Evolutionary conservation across 345 rosid species (phyloP).

Genomic region (Barbarea vulgaris): DNA sequence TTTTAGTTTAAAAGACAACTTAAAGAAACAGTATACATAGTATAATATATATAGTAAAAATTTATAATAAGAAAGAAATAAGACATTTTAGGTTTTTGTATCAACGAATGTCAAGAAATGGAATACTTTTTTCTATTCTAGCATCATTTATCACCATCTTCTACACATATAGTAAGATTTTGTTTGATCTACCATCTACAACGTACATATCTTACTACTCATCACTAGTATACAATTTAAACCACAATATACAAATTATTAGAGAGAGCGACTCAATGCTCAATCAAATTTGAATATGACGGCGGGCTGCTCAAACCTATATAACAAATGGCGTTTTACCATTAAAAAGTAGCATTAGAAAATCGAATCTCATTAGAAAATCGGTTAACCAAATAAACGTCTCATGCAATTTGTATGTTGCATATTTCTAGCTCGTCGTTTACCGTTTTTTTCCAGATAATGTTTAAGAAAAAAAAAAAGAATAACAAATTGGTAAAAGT

Average conservation of each 20-base stretch:
- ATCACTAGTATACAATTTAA: background rate
- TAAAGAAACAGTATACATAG: no score
- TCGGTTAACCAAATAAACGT: slow-evolving; percentile 30
- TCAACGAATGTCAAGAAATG: no score
- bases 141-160: no score
- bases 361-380: slow-evolving; percentile 17
- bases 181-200: background rate
- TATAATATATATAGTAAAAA: background rate
- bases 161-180: no score
- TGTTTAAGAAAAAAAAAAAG: slow-evolving; percentile 14
- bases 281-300: background rate
- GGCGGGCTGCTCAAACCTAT: background rate
- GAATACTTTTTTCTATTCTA: no score
- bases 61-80: background rate
- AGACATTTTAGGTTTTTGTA: background rate
- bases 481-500: slow-evolving; percentile 22
- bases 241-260: background rate
- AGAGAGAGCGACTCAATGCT: background rate
- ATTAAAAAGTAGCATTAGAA: background rate
- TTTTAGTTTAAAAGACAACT: background rate
- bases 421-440: slow-evolving; percentile 41
- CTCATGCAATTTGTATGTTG: slow-evolving; percentile 42
- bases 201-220: background rate
- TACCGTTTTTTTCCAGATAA: slow-evolving; percentile 32
- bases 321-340: background rate